phyloP scores from a whole-genome alignment of 805 yeast species.

The Spathaspora arborariae region DNA sequence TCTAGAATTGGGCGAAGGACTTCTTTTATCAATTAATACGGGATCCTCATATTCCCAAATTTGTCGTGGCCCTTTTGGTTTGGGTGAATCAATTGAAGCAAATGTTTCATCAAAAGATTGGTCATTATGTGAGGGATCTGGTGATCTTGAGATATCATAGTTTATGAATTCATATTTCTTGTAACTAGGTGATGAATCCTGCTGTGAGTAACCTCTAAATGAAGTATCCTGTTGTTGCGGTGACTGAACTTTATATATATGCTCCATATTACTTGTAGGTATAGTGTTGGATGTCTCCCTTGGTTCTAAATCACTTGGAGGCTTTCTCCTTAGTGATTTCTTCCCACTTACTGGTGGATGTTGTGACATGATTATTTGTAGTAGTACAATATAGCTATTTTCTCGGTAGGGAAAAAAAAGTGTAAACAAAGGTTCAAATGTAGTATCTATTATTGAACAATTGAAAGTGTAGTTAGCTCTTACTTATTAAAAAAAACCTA shows the following conservation, averaged over 20 bases:
- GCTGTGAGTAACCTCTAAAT: not conserved
- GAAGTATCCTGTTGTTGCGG: not conserved
- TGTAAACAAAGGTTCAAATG: not conserved
- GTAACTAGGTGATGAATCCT: too few relatives aligned
- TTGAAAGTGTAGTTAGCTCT: too few relatives aligned
- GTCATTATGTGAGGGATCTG: slow-evolving; percentile 4
- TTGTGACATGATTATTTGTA: not conserved
- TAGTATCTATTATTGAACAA: too few relatives aligned
- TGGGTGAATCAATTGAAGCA: slow-evolving; percentile 27
- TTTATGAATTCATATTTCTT: not conserved
- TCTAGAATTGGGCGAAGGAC: not conserved
- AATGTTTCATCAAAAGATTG: slow-evolving; percentile 19
- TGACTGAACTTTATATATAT: not conserved
- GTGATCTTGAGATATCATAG: not conserved
- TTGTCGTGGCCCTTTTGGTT: slow-evolving; percentile 39
- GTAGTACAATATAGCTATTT: not conserved
- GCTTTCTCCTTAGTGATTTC: slow-evolving; percentile 22
- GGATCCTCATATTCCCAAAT: slow-evolving; percentile 29
- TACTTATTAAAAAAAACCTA: too few relatives aligned
- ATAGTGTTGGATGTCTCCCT: not conserved
- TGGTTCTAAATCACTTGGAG: slow-evolving; percentile 17
- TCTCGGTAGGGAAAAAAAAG: not conserved
- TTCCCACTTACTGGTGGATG: slow-evolving; percentile 5
- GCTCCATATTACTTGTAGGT: not conserved
- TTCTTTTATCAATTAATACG: not conserved